A percentile compares a stretch with the other conserved stretches of the same genome.
Conservation (phyloP, 306 rosid genomes). For the Oemleria cerasiformis region DNA sequence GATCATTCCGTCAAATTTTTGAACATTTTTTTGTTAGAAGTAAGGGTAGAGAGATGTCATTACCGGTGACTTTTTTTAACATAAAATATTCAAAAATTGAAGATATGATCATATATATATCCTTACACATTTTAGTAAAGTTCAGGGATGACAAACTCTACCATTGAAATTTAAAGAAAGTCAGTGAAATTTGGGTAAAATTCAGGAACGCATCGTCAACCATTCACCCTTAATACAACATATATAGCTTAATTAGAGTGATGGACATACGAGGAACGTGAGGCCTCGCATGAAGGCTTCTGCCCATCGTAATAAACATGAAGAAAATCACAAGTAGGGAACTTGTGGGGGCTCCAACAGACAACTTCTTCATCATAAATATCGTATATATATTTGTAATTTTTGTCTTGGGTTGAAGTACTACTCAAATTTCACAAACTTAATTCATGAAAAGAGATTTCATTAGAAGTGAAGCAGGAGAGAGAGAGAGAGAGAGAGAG, state of each 20-base stretch:
- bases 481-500: neutral
- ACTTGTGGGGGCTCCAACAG: constrained; percentile 32
- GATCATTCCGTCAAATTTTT: too few species aligned
- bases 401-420: constrained; percentile 2
- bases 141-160: too few species aligned
- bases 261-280: constrained; percentile 34
- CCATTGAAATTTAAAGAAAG: too few species aligned
- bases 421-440: constrained; percentile 9
- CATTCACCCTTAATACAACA: too few species aligned
- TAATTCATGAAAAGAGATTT: neutral
- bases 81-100: too few species aligned
- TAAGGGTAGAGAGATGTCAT: too few species aligned
- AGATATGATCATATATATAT: too few species aligned
- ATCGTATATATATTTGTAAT: neutral
- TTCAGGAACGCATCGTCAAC: too few species aligned
- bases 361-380: constrained; percentile 48
- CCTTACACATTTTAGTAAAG: too few species aligned
- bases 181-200: too few species aligned
- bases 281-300: constrained; percentile 41
- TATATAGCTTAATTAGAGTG: neutral
- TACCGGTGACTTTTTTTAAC: too few species aligned
- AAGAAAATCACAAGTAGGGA: constrained; percentile 45
- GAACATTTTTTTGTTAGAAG: too few species aligned
- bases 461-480: constrained; percentile 9
- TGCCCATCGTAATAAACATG: constrained; percentile 30